A percentile compares a stretch with the other conserved stretches of the same genome.
phyloP scores from a whole-genome alignment of 176 grass and related monocot genomes.

The Leersia perrieri region DNA sequence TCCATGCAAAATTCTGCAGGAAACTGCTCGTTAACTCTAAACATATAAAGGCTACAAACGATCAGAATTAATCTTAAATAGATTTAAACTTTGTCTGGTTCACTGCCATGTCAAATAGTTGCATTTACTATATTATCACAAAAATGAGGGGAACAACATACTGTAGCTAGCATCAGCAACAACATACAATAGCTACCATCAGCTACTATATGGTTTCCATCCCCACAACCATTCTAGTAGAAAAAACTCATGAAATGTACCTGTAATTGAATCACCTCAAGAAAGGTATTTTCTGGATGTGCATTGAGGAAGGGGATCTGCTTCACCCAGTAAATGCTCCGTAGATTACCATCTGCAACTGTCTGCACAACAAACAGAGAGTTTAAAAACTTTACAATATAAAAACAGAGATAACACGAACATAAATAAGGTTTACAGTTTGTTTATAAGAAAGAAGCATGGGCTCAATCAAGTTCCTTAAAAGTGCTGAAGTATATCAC shows the following conservation, averaged over 20 bases:
- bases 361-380: not conserved
- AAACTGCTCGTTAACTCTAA: too few relatives aligned
- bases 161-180: not conserved
- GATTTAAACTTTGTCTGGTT: not conserved
- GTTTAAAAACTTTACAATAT: not conserved
- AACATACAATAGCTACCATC: not conserved
- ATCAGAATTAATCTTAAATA: not conserved
- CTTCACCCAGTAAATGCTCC: not conserved
- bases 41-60: not conserved
- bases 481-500: not conserved
- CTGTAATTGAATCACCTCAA: conserved; percentile 13
- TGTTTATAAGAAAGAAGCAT: not conserved
- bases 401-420: not conserved
- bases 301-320: not conserved
- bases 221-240: not conserved
- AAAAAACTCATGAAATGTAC: not conserved
- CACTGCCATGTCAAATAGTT: not conserved
- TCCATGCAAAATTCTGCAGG: too few relatives aligned
- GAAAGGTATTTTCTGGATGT: not conserved
- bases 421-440: conserved; percentile 4
- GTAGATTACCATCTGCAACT: not conserved
- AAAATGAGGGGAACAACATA: not conserved
- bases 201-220: not conserved
- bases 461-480: not conserved
- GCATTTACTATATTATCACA: not conserved